Percentiles rank a stretch among this genome's conserved stretches.
These are phyloP conservation scores for Rhodotorula sp. DNA, from an alignment of 1,284 basidiomycete genomes.

Conservation along the genomic window DNA sequence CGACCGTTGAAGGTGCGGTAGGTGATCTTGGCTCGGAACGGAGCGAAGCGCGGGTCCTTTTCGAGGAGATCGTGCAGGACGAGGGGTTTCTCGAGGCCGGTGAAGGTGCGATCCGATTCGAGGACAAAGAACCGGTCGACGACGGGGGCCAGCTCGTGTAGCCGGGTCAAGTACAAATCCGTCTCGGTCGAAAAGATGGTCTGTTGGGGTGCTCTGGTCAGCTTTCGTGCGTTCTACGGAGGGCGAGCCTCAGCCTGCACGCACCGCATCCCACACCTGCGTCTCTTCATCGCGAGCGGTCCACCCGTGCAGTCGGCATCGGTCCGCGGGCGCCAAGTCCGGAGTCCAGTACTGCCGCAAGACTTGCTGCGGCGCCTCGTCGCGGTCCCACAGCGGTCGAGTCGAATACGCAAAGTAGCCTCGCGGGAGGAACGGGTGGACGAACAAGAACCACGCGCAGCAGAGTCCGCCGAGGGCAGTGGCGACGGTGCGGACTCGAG, in stretches of 20 bases:
- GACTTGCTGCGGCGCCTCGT: constrained; percentile 55
- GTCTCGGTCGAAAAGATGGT: constrained; percentile 56
- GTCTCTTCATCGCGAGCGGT: constrained; percentile 30
- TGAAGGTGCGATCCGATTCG: constrained; percentile 64
- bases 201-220: background rate
- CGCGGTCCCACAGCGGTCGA: constrained; percentile 63
- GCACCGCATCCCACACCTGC: constrained; percentile 57
- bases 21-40: constrained; percentile 59
- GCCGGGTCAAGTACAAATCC: constrained; percentile 65
- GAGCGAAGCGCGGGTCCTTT: constrained; percentile 50
- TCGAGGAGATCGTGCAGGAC: constrained; percentile 51
- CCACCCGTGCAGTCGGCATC: constrained; percentile 62
- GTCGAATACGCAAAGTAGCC: constrained; percentile 56
- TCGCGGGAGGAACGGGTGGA: constrained; percentile 14
- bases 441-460: constrained; percentile 5
- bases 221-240: too few species aligned
- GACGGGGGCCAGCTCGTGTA: constrained; percentile 62
- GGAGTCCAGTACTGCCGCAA: constrained; percentile 61
- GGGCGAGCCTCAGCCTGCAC: constrained; percentile 45
- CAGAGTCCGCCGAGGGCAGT: background rate
- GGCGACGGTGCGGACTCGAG: background rate
- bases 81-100: constrained; percentile 60
- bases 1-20: constrained; percentile 48
- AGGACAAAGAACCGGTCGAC: constrained; percentile 67
- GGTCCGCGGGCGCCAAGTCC: constrained; percentile 52